Evolutionary conservation across 176 grass and related monocot genomes (phyloP), one percentile per base, ranked within the genome.

Genomic region (Pharus latifolius): DNA sequence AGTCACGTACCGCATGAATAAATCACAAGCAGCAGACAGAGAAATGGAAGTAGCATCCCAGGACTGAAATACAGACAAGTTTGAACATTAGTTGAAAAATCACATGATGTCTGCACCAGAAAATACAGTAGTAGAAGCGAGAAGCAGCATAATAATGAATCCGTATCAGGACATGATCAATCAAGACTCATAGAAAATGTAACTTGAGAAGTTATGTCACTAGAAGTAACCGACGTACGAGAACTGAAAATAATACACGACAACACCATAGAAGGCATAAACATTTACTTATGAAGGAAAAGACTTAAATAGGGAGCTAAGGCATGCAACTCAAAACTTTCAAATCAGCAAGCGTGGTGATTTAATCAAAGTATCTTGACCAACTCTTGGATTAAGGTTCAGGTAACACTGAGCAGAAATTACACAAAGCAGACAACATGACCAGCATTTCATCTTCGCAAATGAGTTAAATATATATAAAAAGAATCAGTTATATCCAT

Each of bases 1-100:
- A 8, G 95, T 98, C 27, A 98, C 95, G 78, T 93, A 98, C 70
- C 89, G 74, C 86, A 99, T 99, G 76, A 99, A 99, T 19, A 99
- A 75, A 78, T 94, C 90, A 69, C 95, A 99, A 38, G 88, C 95
- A 45, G 95, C 95, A 60, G 90, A 85, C 15, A 99, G 67, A 46
- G 95, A 99, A 72, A 99, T 99, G 35, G 95, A 99, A 43, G 90
- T 94, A 10, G 82, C 75, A 30, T 99, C 95, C 95, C 87, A 99
- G 32, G 95, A 99, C 90, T 99, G 84, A 72, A 68, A 85, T 49
- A 47, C 16, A 56, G 41, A 69, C 1, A 22, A 9, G 18, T 31
- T 54, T 24, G n/a, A n/a, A n/a, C n/a, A n/a, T 47, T 14, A 60
- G 4, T 54, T 67, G 0, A 47, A 44, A 61, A 66, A 62, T 0